Conservation (phyloP, 768 basidiomycete species). For the Lactarius evosmus region DNA sequence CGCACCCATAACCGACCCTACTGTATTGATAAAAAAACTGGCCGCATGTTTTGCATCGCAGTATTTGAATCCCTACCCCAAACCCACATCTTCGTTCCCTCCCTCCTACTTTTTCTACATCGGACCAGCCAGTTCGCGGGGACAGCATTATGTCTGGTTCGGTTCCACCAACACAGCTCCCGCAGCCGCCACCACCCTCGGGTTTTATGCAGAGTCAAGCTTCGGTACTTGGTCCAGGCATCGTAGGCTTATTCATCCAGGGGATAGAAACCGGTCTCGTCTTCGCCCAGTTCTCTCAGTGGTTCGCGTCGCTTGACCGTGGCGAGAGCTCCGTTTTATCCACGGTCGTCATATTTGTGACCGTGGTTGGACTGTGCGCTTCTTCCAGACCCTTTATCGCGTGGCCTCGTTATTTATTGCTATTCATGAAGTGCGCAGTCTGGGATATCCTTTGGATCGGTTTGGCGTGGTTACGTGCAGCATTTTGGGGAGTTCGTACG, state of each 20-base stretch:
- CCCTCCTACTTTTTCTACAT: neutral
- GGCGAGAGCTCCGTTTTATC: neutral
- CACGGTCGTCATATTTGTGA: constrained; percentile 6
- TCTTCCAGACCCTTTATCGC: too few relatives aligned
- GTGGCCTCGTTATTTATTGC: neutral
- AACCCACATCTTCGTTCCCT: neutral
- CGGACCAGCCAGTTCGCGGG: neutral
- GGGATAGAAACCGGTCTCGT: constrained; percentile 15
- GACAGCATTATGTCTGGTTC: constrained; percentile 8
- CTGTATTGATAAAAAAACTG: neutral
- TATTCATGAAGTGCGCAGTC: constrained; percentile 4
- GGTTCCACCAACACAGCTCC: neutral
- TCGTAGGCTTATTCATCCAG: constrained; percentile 7
- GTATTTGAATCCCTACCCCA: neutral
- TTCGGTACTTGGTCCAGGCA: constrained; percentile 2
- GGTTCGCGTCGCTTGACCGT: constrained; percentile 9
- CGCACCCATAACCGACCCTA: neutral
- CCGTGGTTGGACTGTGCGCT: constrained; percentile 15
- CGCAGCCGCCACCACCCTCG: neutral
- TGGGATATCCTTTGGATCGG: constrained; percentile 2
- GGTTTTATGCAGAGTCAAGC: neutral
- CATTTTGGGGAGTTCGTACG: neutral
- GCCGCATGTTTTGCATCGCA: neutral
- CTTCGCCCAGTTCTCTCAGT: constrained; percentile 12
- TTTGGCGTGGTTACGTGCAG: constrained; percentile 7